Evolutionary conservation across 2,329 filamentous ascomycete species (phyloP), one percentile per base, ranked within the genome.

Genomic region (Fusarium sterilihyphosum): DNA sequence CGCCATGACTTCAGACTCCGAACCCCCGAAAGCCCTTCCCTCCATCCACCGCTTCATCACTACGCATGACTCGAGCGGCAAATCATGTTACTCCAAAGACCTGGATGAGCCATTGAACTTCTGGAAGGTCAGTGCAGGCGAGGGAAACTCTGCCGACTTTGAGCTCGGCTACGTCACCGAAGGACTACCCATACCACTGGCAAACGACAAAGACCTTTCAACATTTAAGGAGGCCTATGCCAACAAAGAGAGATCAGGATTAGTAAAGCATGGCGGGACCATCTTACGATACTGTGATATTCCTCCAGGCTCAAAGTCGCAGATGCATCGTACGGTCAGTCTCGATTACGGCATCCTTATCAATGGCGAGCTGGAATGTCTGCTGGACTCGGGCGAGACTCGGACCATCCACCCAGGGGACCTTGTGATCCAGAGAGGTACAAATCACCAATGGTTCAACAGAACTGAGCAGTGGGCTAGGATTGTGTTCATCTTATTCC

Each of bases 321-420:
- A 61, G 26, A 70, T 71, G 65, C 65, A 71, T 29, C 65, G 69
- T n/a, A 66, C 69, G 24, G 65, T 69, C 24, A 71, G 69, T 31
- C 53, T 60, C 13, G 65, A 70, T 47, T 61, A 65, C 9, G 65
- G 56, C 24, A 59, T 69, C 8, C 26, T 69, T 2, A 49, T 71
- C 11, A 33, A 31, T 16, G 65, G 68, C 5, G 68, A 71, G 44
- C 37, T 68, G 20, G 68, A 59, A 8, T 71, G 59, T n/a, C 12
- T 68, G 10, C 20, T 71, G 43, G 68, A 71, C 29, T 68, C 65
- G 2, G 65, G 68, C 1, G 68, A 71, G 13, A 47, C 31, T 8
- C 57, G 65, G 17, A 38, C 44, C 6, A 40, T 69, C 10, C 31
- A 38, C 18, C 49, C 61, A 0, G 69, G 65, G 3, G 65, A 70